Evolutionary conservation across 2,329 filamentous ascomycete genomes (phyloP), one percentile per base, ranked within the genome.

Genomic region (Xylaria sp.): DNA sequence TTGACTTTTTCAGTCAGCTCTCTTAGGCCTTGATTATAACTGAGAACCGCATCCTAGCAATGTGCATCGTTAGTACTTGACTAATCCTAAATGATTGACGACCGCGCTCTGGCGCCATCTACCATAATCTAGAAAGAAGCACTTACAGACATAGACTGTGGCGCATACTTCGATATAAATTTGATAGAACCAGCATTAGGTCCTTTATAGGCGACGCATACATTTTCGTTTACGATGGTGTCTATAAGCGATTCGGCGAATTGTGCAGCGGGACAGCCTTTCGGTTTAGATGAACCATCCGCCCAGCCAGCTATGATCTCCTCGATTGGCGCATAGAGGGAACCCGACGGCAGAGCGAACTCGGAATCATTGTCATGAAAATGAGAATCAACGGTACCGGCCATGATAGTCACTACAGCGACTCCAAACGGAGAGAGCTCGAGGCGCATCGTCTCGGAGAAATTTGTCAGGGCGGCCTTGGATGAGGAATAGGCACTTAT

Each of bases 401-500:
- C 19, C 61, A 64, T 51, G 1, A 64, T 30, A 0, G 61, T 53
- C 14, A 58, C 42, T 3, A 64, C 54, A 2, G 17, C 27, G n/a
- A 64, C 53, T 1, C 61, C 61, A 11, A 64, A 58, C 3, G 42
- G 53, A 3, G 53, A 21, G 4, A 64, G 30, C 42, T 64, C 61
- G 4, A 64, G 42, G 1, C 61, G 42, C 14, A 64, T 4, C 0
- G 21, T 51, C 7, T 64, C 61, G 1, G 45, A 64, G 0, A 39
- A 30, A 4, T 24, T 50, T 1, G 24, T 64, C 0, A 64, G 9
- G 2, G 61, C 61, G 8, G 61, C 50, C 30, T 61, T 61, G 3
- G 59, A 61, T 2, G 32, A 54, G 6, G n/a, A 12, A 14, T 53
- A 61, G 3, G 19, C 14, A 17, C 42, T 17, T 24, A 59, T 39